phyloP scores from a whole-genome alignment of 768 basidiomycete species.

The Auricularia heimuer region DNA sequence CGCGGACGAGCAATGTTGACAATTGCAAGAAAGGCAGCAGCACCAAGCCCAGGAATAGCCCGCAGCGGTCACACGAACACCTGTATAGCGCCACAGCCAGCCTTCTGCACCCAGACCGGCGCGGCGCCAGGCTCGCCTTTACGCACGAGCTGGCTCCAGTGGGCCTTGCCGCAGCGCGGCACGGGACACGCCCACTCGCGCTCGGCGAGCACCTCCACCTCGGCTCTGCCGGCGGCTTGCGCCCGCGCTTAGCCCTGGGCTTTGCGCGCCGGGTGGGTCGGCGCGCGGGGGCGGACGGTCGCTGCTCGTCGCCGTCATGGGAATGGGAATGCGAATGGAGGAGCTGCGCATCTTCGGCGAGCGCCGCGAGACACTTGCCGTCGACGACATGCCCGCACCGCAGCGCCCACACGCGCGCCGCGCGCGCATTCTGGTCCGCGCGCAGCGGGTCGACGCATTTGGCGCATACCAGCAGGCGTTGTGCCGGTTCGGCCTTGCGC shows the following conservation, averaged over 20 bases:
- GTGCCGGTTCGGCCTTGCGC: background rate
- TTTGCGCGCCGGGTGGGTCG: no score
- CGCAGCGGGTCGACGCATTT: background rate
- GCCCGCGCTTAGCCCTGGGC: background rate
- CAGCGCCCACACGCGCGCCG: background rate
- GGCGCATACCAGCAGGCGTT: background rate
- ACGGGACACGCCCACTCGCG: conserved; percentile 1
- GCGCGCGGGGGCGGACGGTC: no score
- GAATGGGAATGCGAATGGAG: no score
- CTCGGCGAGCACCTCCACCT: background rate
- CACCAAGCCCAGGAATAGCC: no score
- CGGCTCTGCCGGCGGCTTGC: background rate
- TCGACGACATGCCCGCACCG: background rate
- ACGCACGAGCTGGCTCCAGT: background rate
- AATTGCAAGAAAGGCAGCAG: no score
- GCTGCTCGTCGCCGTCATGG: no score
- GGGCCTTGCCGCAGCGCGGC: background rate
- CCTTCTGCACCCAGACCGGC: background rate
- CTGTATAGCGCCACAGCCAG: background rate
- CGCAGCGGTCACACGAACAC: background rate
- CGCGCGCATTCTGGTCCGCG: background rate
- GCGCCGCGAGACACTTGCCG: background rate
- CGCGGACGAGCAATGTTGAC: no score
- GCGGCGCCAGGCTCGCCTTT: background rate
- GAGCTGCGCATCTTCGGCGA: background rate